These are phyloP conservation scores for Metschnikowia chrysomelidarum DNA, from an alignment of 805 yeast genomes.

Conservation along the genomic window DNA sequence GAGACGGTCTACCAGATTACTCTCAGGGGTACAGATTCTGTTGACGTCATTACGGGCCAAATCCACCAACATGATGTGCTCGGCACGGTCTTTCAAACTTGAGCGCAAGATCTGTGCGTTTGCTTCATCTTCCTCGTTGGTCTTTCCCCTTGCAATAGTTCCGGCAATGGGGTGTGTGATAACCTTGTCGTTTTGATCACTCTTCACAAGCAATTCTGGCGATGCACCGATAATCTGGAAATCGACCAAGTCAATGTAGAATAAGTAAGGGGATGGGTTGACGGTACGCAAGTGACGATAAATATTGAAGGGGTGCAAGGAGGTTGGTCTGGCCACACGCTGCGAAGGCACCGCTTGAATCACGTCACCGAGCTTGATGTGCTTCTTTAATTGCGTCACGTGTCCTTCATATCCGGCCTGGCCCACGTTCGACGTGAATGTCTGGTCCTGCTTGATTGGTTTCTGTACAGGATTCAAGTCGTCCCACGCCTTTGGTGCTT, in stretches of 20 bases:
- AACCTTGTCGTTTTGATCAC: conserved; percentile 68
- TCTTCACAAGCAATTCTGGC: conserved; percentile 87
- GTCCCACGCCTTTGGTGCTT: conserved; percentile 43
- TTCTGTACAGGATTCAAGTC: conserved; percentile 69
- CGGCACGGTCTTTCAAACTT: conserved; percentile 91
- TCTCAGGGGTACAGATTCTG: conserved; percentile 83
- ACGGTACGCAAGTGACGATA: conserved; percentile 93
- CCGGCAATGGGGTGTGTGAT: conserved; percentile 99
- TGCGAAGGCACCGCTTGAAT: conserved; percentile 99
- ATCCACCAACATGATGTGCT: conserved; percentile 98
- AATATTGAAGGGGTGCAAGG: conserved; percentile 93
- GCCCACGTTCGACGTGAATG: conserved; percentile 86
- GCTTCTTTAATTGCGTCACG: conserved; percentile 71
- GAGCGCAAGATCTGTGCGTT: conserved; percentile 71
- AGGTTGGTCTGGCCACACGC: conserved; percentile 92
- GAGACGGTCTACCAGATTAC: conserved; percentile 84
- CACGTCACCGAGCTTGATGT: conserved; percentile 87
- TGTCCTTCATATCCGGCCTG: conserved; percentile 88
- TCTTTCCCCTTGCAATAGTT: conserved; percentile 85
- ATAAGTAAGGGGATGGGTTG: conserved; percentile 96
- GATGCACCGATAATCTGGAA: conserved; percentile 97
- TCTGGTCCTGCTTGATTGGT: conserved; percentile 63
- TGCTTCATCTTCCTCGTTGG: conserved; percentile 86
- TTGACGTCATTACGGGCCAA: conserved; percentile 95
- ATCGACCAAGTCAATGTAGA: conserved; percentile 86